phyloP scores from a whole-genome alignment of 768 basidiomycete species.

The Hericium coralloides region DNA sequence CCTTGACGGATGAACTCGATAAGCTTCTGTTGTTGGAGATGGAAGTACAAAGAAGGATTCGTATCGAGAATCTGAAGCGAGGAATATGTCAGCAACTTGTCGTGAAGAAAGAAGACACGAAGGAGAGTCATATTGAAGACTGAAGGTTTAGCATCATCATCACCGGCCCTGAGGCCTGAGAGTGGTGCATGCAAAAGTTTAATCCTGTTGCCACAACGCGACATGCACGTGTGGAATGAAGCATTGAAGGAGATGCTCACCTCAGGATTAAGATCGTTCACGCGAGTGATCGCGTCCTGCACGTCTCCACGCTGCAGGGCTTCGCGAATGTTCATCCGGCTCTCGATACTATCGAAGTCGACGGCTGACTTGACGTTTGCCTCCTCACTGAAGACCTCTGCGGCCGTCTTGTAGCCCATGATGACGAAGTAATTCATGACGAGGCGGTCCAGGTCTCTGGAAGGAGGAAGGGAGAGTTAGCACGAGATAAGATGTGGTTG shows the following conservation, averaged over 20 bases:
- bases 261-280: constrained; percentile 96
- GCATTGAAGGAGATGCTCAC: constrained; percentile 40
- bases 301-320: constrained; percentile 92
- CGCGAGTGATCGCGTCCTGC: constrained; percentile 88
- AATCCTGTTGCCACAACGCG: constrained; percentile 48
- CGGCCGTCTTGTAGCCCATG: constrained; percentile 94
- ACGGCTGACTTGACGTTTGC: constrained; percentile 68
- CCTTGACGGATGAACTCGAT: constrained; percentile 91
- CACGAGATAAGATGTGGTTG: constrained; percentile 17
- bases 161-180: constrained; percentile 77
- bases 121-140: constrained; percentile 86
- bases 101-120: constrained; percentile 14
- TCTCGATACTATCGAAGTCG: constrained; percentile 89
- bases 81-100: too few species aligned
- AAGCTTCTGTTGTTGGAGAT: constrained; percentile 89
- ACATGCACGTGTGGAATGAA: background rate
- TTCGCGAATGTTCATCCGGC: constrained; percentile 88
- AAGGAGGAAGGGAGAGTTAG: constrained; percentile 9
- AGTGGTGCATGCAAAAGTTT: constrained; percentile 97
- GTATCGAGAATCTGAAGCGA: constrained; percentile 83
- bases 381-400: constrained; percentile 90
- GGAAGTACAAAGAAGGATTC: constrained; percentile 89
- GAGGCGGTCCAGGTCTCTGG: constrained; percentile 86
- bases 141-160: constrained; percentile 85
- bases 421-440: constrained; percentile 98